phyloP scores from a whole-genome alignment of 495 filamentous ascomycete species.

The Talaromyces trachyspermus region DNA sequence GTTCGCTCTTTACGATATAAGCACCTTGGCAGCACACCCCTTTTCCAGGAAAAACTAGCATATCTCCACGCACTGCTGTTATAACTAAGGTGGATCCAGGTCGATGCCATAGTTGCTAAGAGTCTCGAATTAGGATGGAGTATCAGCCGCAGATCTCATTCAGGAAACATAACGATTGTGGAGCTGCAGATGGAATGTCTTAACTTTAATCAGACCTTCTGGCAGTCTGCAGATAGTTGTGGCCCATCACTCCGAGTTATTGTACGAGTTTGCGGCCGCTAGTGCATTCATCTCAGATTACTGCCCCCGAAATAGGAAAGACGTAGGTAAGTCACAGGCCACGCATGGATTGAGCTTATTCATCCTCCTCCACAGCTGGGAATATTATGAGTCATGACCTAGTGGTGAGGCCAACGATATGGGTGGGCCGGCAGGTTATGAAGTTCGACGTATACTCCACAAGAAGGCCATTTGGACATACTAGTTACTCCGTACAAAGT shows the following conservation, averaged over 20 bases:
- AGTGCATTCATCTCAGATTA: not conserved
- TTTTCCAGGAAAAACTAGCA: too few species aligned
- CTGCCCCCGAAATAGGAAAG: not conserved
- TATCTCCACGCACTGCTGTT: too few species aligned
- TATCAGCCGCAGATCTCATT: not conserved
- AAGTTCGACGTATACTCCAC: not conserved
- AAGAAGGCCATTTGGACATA: not conserved
- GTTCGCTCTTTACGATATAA: too few species aligned
- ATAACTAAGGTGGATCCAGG: too few species aligned
- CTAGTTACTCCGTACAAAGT: too few species aligned
- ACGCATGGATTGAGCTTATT: not conserved
- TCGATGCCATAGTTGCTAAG: too few species aligned
- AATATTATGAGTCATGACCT: too few species aligned
- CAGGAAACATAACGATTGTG: not conserved
- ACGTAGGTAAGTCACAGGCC: constrained; percentile 1
- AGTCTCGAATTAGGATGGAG: too few species aligned
- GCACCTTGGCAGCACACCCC: too few species aligned
- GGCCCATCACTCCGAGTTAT: not conserved
- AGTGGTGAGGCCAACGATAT: not conserved
- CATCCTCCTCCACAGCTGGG: not conserved
- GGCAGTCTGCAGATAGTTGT: not conserved
- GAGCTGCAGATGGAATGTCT: not conserved
- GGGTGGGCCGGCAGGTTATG: constrained; percentile 1
- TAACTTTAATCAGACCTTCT: not conserved
- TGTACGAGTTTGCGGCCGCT: constrained; percentile 1